phyloP scores from a whole-genome alignment of 306 rosid genomes.

The Abrus precatorius region DNA sequence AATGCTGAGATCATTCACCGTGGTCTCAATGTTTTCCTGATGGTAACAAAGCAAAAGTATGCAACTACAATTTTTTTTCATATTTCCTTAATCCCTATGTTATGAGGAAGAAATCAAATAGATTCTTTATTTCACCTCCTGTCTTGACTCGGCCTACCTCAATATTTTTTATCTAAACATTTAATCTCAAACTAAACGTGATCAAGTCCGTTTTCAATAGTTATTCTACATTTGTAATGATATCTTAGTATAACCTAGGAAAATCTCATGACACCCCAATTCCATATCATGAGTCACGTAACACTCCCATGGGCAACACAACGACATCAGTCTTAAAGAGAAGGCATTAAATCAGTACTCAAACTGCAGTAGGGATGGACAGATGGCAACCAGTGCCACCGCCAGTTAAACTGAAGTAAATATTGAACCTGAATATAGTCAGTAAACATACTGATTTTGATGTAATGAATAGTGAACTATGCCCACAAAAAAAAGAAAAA shows the following conservation, averaged over 20 bases:
- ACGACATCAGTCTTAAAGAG: neutral
- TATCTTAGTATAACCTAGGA: neutral
- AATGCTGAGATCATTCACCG: neutral
- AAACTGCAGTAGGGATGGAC: neutral
- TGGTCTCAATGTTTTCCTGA: neutral
- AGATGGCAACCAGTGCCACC: neutral
- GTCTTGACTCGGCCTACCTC: neutral
- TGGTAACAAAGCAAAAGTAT: neutral
- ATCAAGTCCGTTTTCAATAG: conserved; percentile 1
- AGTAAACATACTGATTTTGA: neutral
- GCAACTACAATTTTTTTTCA: neutral
- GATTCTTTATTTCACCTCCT: neutral
- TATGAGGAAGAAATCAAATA: neutral
- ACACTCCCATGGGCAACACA: neutral
- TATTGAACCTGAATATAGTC: neutral
- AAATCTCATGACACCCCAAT: neutral
- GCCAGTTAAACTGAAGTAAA: conserved; percentile 1
- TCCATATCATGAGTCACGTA: neutral
- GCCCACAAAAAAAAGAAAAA: neutral
- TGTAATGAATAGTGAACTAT: conserved; percentile 3
- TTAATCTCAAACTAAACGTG: neutral
- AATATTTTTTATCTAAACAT: neutral
- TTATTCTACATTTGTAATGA: neutral
- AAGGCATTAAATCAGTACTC: neutral
- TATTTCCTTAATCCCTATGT: neutral